phyloP scores from a whole-genome alignment of 164 flowering plant species.

The Vitis labrusca region DNA sequence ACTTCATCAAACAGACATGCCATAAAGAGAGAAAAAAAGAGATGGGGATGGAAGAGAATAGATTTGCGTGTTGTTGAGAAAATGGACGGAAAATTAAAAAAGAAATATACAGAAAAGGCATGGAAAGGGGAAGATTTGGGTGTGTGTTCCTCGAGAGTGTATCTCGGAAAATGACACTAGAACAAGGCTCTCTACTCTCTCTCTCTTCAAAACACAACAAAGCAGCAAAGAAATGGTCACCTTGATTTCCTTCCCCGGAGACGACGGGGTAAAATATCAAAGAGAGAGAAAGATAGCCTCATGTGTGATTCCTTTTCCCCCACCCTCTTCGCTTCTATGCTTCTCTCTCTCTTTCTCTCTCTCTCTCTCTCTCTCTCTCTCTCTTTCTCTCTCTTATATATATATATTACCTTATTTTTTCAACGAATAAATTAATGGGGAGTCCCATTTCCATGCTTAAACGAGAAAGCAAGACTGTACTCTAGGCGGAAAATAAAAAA shows the following conservation, averaged over 20 bases:
- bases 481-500: background rate
- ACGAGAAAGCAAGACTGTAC: background rate
- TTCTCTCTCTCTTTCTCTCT: conserved; percentile 18
- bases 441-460: background rate
- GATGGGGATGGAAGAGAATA: conserved; percentile 17
- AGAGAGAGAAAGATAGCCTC: conserved; percentile 29
- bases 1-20: conserved; percentile 36
- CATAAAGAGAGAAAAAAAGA: conserved; percentile 12
- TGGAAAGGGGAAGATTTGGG: conserved; percentile 33
- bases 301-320: conserved; percentile 55
- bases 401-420: background rate
- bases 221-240: conserved; percentile 20
- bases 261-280: conserved; percentile 57
- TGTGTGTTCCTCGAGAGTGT: conserved; percentile 49
- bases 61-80: conserved; percentile 16
- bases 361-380: conserved; percentile 6
- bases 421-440: background rate
- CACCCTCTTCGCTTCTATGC: conserved; percentile 48
- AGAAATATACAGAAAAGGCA: conserved; percentile 19
- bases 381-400: background rate
- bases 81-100: conserved; percentile 2
- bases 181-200: conserved; percentile 20
- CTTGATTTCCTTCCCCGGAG: conserved; percentile 54
- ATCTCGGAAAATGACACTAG: conserved; percentile 76
- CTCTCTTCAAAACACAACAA: conserved; percentile 42